Evolutionary conservation across 2,329 filamentous ascomycete species (phyloP), one percentile per base, ranked within the genome.

Genomic region (Trichophaea hybrida): DNA sequence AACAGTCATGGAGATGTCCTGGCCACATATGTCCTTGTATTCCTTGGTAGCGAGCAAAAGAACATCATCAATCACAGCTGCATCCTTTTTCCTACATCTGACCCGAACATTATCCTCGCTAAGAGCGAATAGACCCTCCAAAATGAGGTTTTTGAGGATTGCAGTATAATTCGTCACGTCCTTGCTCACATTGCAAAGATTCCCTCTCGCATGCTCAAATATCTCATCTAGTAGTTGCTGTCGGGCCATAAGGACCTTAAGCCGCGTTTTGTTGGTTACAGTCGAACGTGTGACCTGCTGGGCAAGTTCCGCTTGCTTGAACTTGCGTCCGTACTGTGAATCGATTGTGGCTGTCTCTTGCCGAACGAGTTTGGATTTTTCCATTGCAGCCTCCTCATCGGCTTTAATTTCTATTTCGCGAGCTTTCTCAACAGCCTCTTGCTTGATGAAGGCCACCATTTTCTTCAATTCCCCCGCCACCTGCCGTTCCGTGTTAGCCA

Each of bases 391-490:
- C 75, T 98, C 93, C 75, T 97, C 89, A 77, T 97, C 90, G 74
- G 93, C 93, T 77, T 97, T 97, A 77, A 97, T 85, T 72, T 93
- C 83, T 75, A 98, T 97, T 76, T 98, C 93, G 72, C 86, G 86
- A 70, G 89, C 89, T 76, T 98, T 98, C 74, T 98, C 93, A 71
- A 86, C 81, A 61, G 93, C 93, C 78, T 98, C 93, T 77, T 97
- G 93, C 75, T 89, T 88, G 83, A 98, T 98, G 82, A 98, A 98
- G 72, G 90, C 91, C 62, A 93, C 97, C 93, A 98, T 98, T 82
- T 98, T 98, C 80, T 88, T 90, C 76, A 98, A 87, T 83, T 98
- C 93, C 76, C 88, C 84, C 76, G 87, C 84, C 80, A 98, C 93
- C 89, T 97, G 50, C 24, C 24, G 24, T 24, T 24, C 24, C 24